Conservation (phyloP, 805 yeast genomes). For the Candida sphagnicola region DNA sequence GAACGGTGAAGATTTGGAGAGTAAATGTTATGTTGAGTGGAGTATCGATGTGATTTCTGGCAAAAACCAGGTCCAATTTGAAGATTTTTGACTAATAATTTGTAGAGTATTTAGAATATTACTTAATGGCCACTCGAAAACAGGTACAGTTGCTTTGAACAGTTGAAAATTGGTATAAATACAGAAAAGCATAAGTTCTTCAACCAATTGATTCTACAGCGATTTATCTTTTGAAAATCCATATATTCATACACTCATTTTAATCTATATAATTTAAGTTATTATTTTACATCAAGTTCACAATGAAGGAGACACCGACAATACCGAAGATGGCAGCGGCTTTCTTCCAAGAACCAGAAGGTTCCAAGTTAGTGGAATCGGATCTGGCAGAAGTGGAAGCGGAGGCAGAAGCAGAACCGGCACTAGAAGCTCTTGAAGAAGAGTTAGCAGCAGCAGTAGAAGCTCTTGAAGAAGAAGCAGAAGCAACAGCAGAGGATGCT, state of each 20-base stretch:
- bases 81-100: too few relatives aligned
- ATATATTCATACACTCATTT: neutral
- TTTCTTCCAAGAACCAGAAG: slow-evolving; percentile 32
- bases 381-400: slow-evolving; percentile 14
- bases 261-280: neutral
- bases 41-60: too few relatives aligned
- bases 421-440: slow-evolving; percentile 9
- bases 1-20: too few relatives aligned
- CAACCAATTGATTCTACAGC: too few relatives aligned
- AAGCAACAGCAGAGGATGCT: slow-evolving; percentile 4
- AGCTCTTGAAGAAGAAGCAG: slow-evolving; percentile 9
- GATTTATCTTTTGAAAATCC: neutral
- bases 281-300: slow-evolving; percentile 14
- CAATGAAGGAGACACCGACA: slow-evolving; percentile 31
- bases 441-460: slow-evolving; percentile 12
- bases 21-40: too few relatives aligned
- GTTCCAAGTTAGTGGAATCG: slow-evolving; percentile 10
- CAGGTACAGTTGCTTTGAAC: too few relatives aligned
- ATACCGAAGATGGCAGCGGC: slow-evolving; percentile 32
- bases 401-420: slow-evolving; percentile 8
- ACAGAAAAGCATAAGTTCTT: too few relatives aligned
- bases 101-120: too few relatives aligned
- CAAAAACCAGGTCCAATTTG: too few relatives aligned
- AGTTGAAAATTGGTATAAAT: too few relatives aligned
- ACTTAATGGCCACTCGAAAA: too few relatives aligned